Percentiles rank a stretch among this genome's conserved stretches.
Conservation (phyloP, 1,284 basidiomycete species). For the Puccinia triticina region DNA sequence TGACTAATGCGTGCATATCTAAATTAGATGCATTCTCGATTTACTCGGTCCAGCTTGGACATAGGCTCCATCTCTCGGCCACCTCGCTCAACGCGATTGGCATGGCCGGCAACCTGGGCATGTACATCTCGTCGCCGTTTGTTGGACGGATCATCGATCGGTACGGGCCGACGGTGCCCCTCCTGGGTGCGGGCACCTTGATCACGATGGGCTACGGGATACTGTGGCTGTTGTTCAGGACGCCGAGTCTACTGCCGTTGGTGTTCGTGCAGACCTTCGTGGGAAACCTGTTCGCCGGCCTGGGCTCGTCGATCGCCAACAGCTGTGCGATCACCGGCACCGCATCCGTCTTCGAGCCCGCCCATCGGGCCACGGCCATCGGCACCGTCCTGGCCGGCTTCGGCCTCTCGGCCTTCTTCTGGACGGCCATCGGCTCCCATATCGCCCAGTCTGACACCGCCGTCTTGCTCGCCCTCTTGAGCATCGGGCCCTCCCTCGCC, state of each 20-base stretch:
- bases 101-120: slow-evolving; percentile 35
- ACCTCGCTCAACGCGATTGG: slow-evolving; percentile 39
- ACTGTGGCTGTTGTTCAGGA: not conserved
- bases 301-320: slow-evolving; percentile 44
- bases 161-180: slow-evolving; percentile 3
- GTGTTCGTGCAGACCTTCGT: not conserved
- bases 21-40: slow-evolving; percentile 45
- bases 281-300: slow-evolving; percentile 30
- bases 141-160: slow-evolving; percentile 18
- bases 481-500: slow-evolving; percentile 21
- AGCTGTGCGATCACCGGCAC: slow-evolving; percentile 31
- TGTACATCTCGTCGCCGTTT: slow-evolving; percentile 43
- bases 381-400: slow-evolving; percentile 38
- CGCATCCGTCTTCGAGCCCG: slow-evolving; percentile 17
- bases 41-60: slow-evolving; percentile 38
- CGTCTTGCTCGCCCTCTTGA: slow-evolving; percentile 24
- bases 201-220: slow-evolving; percentile 36
- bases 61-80: slow-evolving; percentile 35
- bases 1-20: no score
- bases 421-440: slow-evolving; percentile 20
- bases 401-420: slow-evolving; percentile 47
- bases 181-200: not conserved
- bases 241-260: not conserved
- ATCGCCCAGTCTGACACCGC: slow-evolving; percentile 15
- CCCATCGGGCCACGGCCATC: slow-evolving; percentile 36